Percentiles rank a stretch among this genome's conserved stretches.
Evolutionary conservation across 345 rosid species (phyloP).

Genomic region (Gossypium turneri): DNA sequence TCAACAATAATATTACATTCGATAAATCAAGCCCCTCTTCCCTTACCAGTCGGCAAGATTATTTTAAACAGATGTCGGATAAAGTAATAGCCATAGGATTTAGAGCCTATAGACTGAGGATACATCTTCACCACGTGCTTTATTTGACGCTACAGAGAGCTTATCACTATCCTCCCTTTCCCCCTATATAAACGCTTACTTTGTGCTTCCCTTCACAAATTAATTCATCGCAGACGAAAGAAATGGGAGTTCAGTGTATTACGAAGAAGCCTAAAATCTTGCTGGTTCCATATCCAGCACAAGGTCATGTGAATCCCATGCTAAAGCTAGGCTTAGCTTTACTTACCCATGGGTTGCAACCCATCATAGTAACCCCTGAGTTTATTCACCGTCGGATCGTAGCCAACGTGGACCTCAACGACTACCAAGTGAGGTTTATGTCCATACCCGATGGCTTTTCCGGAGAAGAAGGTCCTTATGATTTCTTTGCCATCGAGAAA

Average conservation of each 20-base stretch:
- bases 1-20: too few species aligned
- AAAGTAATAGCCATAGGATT: background rate
- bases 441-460: constrained; percentile 45
- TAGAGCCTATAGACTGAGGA: background rate
- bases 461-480: constrained; percentile 26
- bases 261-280: constrained; percentile 36
- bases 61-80: background rate
- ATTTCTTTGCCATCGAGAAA: constrained; percentile 61
- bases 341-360: constrained; percentile 40
- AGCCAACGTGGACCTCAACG: constrained; percentile 13
- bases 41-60: too few species aligned
- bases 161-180: background rate
- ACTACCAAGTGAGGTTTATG: constrained; percentile 24
- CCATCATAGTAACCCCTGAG: constrained; percentile 48
- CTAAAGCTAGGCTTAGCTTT: constrained; percentile 49
- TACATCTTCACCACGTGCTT: background rate
- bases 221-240: background rate
- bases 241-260: background rate
- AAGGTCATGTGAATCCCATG: constrained; percentile 81
- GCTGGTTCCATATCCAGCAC: constrained; percentile 80
- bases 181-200: background rate
- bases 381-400: constrained; percentile 49
- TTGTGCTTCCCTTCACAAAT: background rate
- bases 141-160: background rate
- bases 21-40: too few species aligned